Conservation (phyloP, 2,329 filamentous ascomycete species). For the Diaporthe eres region DNA sequence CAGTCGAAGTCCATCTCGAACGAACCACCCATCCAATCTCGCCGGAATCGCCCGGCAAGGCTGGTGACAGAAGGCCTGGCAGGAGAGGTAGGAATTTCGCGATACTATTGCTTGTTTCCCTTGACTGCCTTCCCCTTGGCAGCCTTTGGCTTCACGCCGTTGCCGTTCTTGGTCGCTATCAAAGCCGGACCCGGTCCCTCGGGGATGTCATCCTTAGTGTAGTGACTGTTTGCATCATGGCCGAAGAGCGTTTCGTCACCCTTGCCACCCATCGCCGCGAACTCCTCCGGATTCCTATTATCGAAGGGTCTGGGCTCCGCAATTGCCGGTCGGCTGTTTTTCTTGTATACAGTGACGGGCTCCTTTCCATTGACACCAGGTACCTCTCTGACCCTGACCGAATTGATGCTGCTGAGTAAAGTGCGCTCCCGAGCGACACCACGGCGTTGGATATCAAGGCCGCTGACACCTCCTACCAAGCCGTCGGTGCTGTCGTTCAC, state of each 20-base stretch:
- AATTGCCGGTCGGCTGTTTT: constrained; percentile 67
- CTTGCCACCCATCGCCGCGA: constrained; percentile 87
- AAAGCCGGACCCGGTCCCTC: constrained; percentile 36
- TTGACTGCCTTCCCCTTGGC: constrained; percentile 36
- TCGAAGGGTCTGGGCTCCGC: constrained; percentile 77
- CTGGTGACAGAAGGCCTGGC: constrained; percentile 20
- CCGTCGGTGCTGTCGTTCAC: constrained; percentile 92
- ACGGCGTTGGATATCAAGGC: constrained; percentile 86
- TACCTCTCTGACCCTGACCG: constrained; percentile 72
- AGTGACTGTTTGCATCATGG: constrained; percentile 69
- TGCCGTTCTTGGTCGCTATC: constrained; percentile 45
- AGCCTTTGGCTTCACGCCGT: constrained; percentile 35
- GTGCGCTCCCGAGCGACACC: constrained; percentile 88
- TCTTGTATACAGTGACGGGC: constrained; percentile 80
- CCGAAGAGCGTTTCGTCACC: constrained; percentile 86
- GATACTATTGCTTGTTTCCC: constrained; percentile 41
- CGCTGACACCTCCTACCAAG: constrained; percentile 86
- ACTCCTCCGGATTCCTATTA: constrained; percentile 79
- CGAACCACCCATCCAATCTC: constrained; percentile 37
- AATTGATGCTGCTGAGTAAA: constrained; percentile 84
- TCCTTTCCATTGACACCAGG: constrained; percentile 67
- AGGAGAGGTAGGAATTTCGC: constrained; percentile 32
- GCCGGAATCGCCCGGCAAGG: constrained; percentile 36
- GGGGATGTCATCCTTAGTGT: constrained; percentile 58
- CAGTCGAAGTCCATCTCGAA: constrained; percentile 42